phyloP scores from a whole-genome alignment of 2,329 filamentous ascomycete genomes.

The Neofusicoccum ribis region DNA sequence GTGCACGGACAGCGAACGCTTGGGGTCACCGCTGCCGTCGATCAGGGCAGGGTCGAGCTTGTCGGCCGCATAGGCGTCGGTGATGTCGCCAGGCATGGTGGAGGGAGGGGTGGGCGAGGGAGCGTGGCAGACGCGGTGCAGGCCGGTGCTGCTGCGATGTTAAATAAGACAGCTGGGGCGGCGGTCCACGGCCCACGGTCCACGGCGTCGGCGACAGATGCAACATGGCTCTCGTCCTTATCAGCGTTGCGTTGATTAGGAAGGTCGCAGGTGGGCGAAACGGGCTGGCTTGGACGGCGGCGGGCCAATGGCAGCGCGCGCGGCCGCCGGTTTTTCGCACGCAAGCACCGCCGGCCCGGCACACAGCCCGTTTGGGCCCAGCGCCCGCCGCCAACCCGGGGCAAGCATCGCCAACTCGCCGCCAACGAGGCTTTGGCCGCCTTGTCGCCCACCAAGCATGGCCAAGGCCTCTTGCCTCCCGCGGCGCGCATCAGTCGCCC shows the following conservation, averaged over 20 bases:
- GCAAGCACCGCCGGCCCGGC: background rate
- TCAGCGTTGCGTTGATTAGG: slow-evolving; percentile 2
- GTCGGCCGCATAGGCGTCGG: slow-evolving; percentile 26
- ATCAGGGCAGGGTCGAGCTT: slow-evolving; percentile 36
- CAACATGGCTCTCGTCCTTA: background rate
- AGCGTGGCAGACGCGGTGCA: background rate
- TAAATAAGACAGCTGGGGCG: background rate
- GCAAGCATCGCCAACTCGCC: background rate
- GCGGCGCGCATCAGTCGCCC: background rate
- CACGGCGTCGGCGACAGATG: background rate
- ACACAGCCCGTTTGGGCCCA: background rate
- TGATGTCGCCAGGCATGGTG: slow-evolving; percentile 24
- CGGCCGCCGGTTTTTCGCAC: background rate
- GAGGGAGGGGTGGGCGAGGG: background rate
- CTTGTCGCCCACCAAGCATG: background rate
- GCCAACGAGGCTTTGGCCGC: background rate
- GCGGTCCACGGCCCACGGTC: background rate
- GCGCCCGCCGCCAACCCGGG: background rate
- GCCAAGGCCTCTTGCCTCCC: background rate
- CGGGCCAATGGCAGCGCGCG: background rate
- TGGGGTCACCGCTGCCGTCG: slow-evolving; percentile 36
- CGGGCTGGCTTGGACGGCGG: background rate
- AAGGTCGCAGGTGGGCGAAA: background rate
- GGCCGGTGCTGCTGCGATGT: background rate
- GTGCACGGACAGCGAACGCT: slow-evolving; percentile 30